These are phyloP conservation scores for Clausena lansium DNA, from an alignment of 345 rosid species.

Conservation along the genomic window DNA sequence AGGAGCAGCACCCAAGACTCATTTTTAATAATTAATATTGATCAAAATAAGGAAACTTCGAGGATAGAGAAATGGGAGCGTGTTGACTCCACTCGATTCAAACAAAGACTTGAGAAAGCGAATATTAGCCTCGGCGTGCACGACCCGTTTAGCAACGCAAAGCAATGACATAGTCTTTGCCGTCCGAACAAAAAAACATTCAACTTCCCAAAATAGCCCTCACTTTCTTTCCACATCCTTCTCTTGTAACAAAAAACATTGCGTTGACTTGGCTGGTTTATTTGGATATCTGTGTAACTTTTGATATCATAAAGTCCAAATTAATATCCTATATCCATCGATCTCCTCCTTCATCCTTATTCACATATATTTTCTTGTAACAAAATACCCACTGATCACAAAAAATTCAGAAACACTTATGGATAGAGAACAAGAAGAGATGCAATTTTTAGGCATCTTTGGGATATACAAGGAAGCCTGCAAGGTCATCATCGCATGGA, in stretches of 20 bases:
- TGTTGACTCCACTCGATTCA: slow-evolving; percentile 1
- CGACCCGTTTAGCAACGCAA: neutral
- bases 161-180: neutral
- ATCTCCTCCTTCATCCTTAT: neutral
- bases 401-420: slow-evolving; percentile 11
- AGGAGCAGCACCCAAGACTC: neutral
- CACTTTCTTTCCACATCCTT: neutral
- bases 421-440: slow-evolving; percentile 61
- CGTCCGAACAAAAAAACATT: neutral
- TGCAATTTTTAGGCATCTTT: slow-evolving; percentile 49
- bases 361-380: neutral
- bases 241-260: neutral
- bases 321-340: neutral
- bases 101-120: neutral
- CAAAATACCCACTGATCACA: neutral
- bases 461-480: slow-evolving; percentile 44
- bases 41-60: neutral
- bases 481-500: slow-evolving; percentile 39
- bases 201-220: neutral
- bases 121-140: slow-evolving; percentile 5
- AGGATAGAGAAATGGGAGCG: neutral
- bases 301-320: neutral
- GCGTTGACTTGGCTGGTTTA: neutral
- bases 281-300: neutral
- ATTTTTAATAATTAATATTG: too few relatives aligned